phyloP scores from a whole-genome alignment of 1,284 basidiomycete species.

The Sporisorium graminicola region DNA sequence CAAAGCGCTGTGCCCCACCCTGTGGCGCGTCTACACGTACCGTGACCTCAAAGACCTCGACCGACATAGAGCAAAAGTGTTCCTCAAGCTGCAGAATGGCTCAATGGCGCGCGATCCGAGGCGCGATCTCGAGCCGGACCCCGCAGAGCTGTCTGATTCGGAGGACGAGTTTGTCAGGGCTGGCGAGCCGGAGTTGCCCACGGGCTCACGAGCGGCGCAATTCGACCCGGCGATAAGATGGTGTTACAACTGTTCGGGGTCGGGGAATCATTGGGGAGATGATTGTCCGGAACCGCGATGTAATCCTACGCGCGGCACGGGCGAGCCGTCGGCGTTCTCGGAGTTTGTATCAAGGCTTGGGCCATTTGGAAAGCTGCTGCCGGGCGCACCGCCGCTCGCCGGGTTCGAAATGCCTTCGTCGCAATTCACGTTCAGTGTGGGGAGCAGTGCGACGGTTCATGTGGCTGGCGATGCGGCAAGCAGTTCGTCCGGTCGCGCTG shows the following conservation, averaged over 20 bases:
- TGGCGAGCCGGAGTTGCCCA: constrained; percentile 27
- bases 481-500: constrained; percentile 13
- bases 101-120: constrained; percentile 19
- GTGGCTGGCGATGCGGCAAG: constrained; percentile 22
- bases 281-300: constrained; percentile 78
- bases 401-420: constrained; percentile 31
- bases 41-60: constrained; percentile 75
- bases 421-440: constrained; percentile 52
- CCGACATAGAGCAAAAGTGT: constrained; percentile 28
- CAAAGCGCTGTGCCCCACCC: constrained; percentile 83
- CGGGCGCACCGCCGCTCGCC: constrained; percentile 31
- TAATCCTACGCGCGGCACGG: constrained; percentile 73
- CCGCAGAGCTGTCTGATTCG: constrained; percentile 31
- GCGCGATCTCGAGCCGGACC: constrained; percentile 27
- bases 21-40: constrained; percentile 89
- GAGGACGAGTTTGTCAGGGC: constrained; percentile 31
- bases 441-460: constrained; percentile 44
- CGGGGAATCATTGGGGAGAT: constrained; percentile 84
- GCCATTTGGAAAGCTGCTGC: constrained; percentile 76
- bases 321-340: constrained; percentile 81
- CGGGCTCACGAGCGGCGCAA: not conserved
- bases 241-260: constrained; percentile 88
- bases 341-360: constrained; percentile 78
- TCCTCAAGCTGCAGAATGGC: constrained; percentile 21
- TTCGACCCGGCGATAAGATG: constrained; percentile 74